phyloP scores from a whole-genome alignment of 148 eudicot genomes.

The Dianthus caryophyllus region DNA sequence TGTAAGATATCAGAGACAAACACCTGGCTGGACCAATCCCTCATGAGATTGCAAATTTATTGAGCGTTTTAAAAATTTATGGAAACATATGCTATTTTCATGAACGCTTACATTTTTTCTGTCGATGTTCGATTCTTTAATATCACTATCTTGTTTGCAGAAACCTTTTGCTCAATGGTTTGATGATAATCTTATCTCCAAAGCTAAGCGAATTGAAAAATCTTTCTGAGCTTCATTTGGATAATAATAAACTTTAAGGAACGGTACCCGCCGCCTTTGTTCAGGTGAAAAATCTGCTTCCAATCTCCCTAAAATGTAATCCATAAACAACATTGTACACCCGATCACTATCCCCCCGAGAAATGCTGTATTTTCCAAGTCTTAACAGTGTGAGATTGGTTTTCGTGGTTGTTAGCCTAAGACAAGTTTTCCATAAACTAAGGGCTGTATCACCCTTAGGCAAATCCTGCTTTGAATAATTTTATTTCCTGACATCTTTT shows the following conservation, averaged over 20 bases:
- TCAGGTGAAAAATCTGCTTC: conserved; percentile 29
- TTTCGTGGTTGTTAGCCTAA: too few relatives aligned
- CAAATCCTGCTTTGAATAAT: too few relatives aligned
- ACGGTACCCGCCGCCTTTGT: conserved; percentile 56
- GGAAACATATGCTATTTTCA: conserved; percentile 14
- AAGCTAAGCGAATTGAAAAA: conserved; percentile 59
- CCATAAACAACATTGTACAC: neutral
- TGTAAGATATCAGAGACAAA: conserved; percentile 80
- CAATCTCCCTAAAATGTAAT: conserved; percentile 58
- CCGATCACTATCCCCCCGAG: neutral
- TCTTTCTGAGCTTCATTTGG: conserved; percentile 75
- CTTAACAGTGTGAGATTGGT: neutral
- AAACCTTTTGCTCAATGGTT: conserved; percentile 72
- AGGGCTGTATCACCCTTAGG: too few relatives aligned
- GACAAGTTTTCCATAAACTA: too few relatives aligned
- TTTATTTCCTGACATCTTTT: too few relatives aligned
- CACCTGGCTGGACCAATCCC: conserved; percentile 76
- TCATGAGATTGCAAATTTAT: conserved; percentile 59
- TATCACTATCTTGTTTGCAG: conserved; percentile 28
- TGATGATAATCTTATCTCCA: conserved; percentile 62
- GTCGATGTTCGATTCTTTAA: conserved; percentile 13
- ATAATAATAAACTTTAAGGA: conserved; percentile 85
- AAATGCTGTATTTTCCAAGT: neutral
- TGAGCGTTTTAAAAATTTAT: conserved; percentile 58
- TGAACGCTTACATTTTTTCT: conserved; percentile 1